Conservation (phyloP, 1,284 basidiomycete species). For the Calocybe gambosa region DNA sequence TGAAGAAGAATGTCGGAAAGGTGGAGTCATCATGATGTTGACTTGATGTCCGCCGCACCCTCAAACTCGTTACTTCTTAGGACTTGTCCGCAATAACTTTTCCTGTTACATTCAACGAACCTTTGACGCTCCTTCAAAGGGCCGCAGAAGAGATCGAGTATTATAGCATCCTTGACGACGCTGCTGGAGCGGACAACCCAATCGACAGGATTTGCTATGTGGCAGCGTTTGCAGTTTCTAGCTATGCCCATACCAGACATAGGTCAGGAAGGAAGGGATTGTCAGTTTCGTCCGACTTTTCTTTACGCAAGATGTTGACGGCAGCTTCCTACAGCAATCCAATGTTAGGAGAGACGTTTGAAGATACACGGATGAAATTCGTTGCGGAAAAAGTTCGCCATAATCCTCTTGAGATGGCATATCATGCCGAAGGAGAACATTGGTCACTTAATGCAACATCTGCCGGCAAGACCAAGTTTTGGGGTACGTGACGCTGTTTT, state of each 20-base stretch:
- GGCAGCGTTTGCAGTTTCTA: slow-evolving; percentile 79
- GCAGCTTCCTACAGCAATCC: slow-evolving; percentile 55
- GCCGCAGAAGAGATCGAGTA: slow-evolving; percentile 84
- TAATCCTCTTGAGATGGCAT: slow-evolving; percentile 79
- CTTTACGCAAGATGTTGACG: background rate
- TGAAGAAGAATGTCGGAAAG: slow-evolving; percentile 93
- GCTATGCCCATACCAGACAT: slow-evolving; percentile 76
- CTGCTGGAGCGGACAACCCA: slow-evolving; percentile 55
- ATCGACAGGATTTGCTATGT: slow-evolving; percentile 72
- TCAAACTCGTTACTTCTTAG: slow-evolving; percentile 31
- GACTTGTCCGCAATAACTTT: slow-evolving; percentile 82
- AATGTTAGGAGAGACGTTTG: slow-evolving; percentile 85
- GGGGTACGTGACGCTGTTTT: slow-evolving; percentile 50
- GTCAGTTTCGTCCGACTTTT: slow-evolving; percentile 38
- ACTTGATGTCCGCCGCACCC: no score
- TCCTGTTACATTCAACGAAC: slow-evolving; percentile 87
- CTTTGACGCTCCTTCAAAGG: slow-evolving; percentile 75
- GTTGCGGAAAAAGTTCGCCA: slow-evolving; percentile 88
- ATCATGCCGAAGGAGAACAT: slow-evolving; percentile 71
- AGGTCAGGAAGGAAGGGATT: slow-evolving; percentile 83
- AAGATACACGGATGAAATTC: slow-evolving; percentile 74
- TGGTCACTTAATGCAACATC: slow-evolving; percentile 74
- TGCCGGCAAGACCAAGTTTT: slow-evolving; percentile 82
- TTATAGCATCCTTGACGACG: slow-evolving; percentile 61
- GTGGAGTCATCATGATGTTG: slow-evolving; percentile 36